Evolutionary conservation across 169 alveolate genomes (phyloP).

Genomic region (Miamiensis avidus): DNA sequence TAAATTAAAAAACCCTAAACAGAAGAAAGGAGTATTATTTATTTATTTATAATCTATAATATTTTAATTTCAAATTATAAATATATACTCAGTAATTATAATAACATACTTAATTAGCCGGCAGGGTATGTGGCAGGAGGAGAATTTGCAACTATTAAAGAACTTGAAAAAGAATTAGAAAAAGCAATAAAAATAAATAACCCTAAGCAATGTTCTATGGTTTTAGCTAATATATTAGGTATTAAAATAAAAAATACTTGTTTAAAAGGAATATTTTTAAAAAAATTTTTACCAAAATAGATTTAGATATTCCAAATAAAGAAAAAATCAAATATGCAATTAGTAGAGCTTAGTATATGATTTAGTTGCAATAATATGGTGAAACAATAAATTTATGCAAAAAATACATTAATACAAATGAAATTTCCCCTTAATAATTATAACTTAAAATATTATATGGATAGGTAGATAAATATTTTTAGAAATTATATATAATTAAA

Average conservation of each 20-base stretch:
- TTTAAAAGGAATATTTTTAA: too few relatives aligned
- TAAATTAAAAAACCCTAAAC: background rate
- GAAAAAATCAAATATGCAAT: too few relatives aligned
- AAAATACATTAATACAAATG: background rate
- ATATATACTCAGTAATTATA: background rate
- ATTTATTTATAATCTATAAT: too few relatives aligned
- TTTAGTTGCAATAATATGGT: background rate
- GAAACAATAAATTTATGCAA: background rate
- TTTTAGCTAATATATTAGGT: background rate
- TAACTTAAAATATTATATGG: background rate
- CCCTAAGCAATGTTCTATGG: background rate
- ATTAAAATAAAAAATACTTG: background rate
- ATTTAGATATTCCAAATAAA: background rate
- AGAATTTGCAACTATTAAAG: background rate
- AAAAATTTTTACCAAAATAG: background rate
- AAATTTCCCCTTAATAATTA: background rate
- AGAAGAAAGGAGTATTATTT: background rate
- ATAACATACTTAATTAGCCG: background rate
- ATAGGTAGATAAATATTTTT: too few relatives aligned
- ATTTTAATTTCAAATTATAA: too few relatives aligned
- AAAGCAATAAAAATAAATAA: background rate
- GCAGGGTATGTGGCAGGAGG: background rate
- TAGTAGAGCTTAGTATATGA: background rate
- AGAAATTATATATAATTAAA: background rate
- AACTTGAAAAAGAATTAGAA: background rate